phyloP scores from a whole-genome alignment of 768 basidiomycete genomes.

The Nidularia sp. region DNA sequence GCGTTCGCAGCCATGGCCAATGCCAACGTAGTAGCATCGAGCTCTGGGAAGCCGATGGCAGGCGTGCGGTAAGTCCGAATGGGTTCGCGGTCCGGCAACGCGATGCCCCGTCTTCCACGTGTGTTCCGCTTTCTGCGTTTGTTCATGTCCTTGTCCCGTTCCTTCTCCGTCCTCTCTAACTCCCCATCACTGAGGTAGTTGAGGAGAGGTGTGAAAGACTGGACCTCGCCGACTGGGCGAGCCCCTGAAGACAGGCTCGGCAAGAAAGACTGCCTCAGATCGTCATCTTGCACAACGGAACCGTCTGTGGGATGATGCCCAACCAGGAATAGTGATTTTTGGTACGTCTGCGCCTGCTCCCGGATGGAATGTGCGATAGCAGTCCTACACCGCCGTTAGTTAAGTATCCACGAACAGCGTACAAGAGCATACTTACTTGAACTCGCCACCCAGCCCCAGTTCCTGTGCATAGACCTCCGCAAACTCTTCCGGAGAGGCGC shows the following conservation, averaged over 20 bases:
- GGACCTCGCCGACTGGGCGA: conserved; percentile 74
- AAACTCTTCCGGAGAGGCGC: conserved; percentile 88
- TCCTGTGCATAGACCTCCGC: conserved; percentile 84
- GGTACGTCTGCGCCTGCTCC: conserved; percentile 90
- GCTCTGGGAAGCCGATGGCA: conserved; percentile 78
- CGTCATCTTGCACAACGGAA: conserved; percentile 77
- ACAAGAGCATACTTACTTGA: conserved; percentile 56
- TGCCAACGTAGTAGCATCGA: conserved; percentile 68
- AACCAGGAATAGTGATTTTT: conserved; percentile 87
- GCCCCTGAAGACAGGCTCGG: conserved; percentile 72
- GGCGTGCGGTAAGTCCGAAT: conserved; percentile 89
- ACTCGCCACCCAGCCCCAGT: conserved; percentile 87
- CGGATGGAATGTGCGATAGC: conserved; percentile 94
- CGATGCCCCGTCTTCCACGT: conserved; percentile 74
- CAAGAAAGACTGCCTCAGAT: conserved; percentile 85
- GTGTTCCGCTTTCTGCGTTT: conserved; percentile 84
- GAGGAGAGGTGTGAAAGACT: conserved; percentile 83
- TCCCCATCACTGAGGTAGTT: conserved; percentile 87
- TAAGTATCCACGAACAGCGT: neutral
- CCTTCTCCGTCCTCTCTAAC: conserved; percentile 84
- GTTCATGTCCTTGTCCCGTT: conserved; percentile 89
- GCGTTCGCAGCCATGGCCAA: conserved; percentile 60
- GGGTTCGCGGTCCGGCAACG: conserved; percentile 89
- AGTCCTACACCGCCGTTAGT: conserved; percentile 51
- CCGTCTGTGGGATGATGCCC: conserved; percentile 87